phyloP scores from a whole-genome alignment of 2,329 filamentous ascomycete genomes.

The Trichoderma atrobrunneum region DNA sequence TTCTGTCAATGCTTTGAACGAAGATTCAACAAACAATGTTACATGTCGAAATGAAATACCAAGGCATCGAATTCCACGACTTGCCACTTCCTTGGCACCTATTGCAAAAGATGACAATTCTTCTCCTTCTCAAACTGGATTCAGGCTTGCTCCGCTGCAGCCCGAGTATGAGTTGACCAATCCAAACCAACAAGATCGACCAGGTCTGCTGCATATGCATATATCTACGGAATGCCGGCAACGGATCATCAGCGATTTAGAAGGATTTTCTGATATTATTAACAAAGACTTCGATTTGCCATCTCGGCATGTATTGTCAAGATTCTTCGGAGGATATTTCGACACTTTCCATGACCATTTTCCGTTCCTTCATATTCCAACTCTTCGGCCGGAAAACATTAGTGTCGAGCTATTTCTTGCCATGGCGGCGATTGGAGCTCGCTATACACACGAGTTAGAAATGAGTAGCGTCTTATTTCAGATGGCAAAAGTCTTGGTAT shows the following conservation, averaged over 20 bases:
- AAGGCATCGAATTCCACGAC: neutral
- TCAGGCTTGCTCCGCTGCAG: neutral
- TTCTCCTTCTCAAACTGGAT: neutral
- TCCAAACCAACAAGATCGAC: neutral
- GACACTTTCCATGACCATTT: neutral
- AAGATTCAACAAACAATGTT: neutral
- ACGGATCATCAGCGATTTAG: neutral
- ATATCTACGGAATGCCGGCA: neutral
- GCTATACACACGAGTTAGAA: neutral
- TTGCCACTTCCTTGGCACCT: neutral
- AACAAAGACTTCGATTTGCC: neutral
- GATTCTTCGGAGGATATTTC: neutral
- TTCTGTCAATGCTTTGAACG: neutral
- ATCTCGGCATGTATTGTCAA: neutral
- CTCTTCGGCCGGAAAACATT: neutral
- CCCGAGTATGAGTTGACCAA: neutral
- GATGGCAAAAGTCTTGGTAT: neutral
- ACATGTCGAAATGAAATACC: neutral
- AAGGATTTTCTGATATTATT: neutral
- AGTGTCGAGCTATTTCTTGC: neutral
- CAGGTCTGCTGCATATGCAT: neutral
- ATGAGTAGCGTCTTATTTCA: neutral
- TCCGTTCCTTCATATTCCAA: neutral
- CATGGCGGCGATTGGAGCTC: neutral
- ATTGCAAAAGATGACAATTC: neutral